phyloP scores from a whole-genome alignment of 257 asterid genomes.

The Dorcoceras hygrometricum region DNA sequence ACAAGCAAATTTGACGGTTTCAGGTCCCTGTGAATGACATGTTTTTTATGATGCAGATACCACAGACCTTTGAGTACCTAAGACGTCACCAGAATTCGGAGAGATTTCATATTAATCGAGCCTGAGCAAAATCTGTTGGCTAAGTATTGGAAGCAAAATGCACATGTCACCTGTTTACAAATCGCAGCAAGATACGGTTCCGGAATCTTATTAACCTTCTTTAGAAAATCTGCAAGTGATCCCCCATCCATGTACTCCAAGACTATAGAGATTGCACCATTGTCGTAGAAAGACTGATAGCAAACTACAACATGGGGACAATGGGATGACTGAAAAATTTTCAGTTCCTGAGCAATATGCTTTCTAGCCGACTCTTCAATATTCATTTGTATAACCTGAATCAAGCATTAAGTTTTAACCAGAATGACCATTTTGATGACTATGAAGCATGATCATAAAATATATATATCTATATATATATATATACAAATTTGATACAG shows the following conservation, averaged over 20 bases:
- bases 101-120: slow-evolving; percentile 7
- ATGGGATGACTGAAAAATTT: slow-evolving; percentile 92
- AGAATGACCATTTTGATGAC: background rate
- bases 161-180: slow-evolving; percentile 75
- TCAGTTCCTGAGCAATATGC: slow-evolving; percentile 88
- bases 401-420: too few relatives aligned
- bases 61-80: slow-evolving; percentile 97
- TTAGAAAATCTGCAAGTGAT: slow-evolving; percentile 87
- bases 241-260: slow-evolving; percentile 99
- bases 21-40: slow-evolving; percentile 90
- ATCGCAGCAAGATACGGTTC: slow-evolving; percentile 92
- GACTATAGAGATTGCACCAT: slow-evolving; percentile 91
- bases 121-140: background rate
- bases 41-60: slow-evolving; percentile 98
- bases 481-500: too few relatives aligned
- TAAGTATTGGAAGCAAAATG: background rate
- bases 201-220: slow-evolving; percentile 71
- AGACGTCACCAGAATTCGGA: slow-evolving; percentile 5
- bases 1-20: slow-evolving; percentile 92
- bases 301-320: slow-evolving; percentile 81
- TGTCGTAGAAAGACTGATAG: slow-evolving; percentile 92
- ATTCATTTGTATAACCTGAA: slow-evolving; percentile 97
- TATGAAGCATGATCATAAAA: background rate
- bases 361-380: slow-evolving; percentile 76
- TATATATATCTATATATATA: too few relatives aligned